These are phyloP conservation scores for Botrytis byssoidea DNA, from an alignment of 2,329 filamentous ascomycete species.

Conservation along the genomic window DNA sequence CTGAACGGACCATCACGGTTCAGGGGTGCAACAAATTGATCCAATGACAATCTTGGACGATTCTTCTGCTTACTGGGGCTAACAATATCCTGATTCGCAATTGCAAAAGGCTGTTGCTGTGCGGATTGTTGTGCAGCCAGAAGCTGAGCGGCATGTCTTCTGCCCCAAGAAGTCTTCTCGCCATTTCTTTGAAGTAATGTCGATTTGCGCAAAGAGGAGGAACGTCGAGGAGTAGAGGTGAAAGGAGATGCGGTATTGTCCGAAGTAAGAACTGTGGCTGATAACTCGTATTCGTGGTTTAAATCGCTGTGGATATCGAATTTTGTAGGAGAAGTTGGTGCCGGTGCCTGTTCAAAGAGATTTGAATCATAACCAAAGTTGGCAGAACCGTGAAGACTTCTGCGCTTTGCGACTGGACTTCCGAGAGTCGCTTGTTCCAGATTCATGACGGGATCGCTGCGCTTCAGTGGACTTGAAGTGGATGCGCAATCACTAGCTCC, in stretches of 20 bases:
- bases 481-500: constrained; percentile 45
- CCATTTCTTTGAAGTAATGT: constrained; percentile 82
- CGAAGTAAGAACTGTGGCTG: constrained; percentile 37
- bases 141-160: constrained; percentile 54
- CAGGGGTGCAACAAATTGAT: constrained; percentile 69
- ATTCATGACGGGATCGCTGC: constrained; percentile 87
- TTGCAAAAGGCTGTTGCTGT: constrained; percentile 26
- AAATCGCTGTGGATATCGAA: constrained; percentile 55
- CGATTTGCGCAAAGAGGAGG: constrained; percentile 78
- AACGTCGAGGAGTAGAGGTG: constrained; percentile 61
- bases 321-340: constrained; percentile 43
- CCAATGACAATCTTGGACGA: constrained; percentile 72
- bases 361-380: constrained; percentile 62
- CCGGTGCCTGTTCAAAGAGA: constrained; percentile 67
- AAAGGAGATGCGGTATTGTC: constrained; percentile 36
- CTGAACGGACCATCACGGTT: constrained; percentile 65
- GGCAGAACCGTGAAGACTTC: constrained; percentile 78
- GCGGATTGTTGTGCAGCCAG: constrained; percentile 38
- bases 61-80: constrained; percentile 57
- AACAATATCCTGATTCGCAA: constrained; percentile 47
- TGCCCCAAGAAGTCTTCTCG: constrained; percentile 63
- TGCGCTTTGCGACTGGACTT: constrained; percentile 86
- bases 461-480: constrained; percentile 82
- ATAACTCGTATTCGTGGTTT: constrained; percentile 55
- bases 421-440: constrained; percentile 74